Conservation (phyloP, 2,329 filamentous ascomycete genomes). For the Neoascochyta sp. region DNA sequence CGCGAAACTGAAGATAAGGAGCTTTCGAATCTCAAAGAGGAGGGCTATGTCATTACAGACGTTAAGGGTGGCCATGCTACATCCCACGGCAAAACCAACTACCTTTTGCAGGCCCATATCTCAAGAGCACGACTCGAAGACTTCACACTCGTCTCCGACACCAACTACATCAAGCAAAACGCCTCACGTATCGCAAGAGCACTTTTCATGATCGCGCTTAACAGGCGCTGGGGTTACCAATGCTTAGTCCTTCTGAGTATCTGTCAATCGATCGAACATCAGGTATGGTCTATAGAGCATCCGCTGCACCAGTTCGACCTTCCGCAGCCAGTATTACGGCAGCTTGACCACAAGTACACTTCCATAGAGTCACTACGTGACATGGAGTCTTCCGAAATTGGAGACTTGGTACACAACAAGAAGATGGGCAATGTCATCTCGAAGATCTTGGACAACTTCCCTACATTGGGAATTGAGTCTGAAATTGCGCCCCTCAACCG, state of each 20-base stretch:
- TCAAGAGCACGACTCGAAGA: constrained; percentile 84
- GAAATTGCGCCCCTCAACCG: constrained; percentile 95
- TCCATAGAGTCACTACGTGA: constrained; percentile 83
- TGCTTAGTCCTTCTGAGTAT: constrained; percentile 86
- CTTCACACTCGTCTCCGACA: constrained; percentile 88
- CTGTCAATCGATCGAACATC: constrained; percentile 95
- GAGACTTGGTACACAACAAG: constrained; percentile 84
- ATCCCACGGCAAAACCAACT: constrained; percentile 90
- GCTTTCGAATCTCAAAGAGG: constrained; percentile 67
- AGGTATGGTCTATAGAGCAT: constrained; percentile 92
- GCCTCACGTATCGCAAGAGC: constrained; percentile 90
- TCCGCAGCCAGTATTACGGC: constrained; percentile 74
- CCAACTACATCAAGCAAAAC: constrained; percentile 93
- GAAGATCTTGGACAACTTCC: constrained; percentile 83
- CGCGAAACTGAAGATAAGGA: constrained; percentile 88
- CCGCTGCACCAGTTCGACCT: constrained; percentile 94
- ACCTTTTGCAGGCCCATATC: constrained; percentile 90
- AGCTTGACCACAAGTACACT: constrained; percentile 76
- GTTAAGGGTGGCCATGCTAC: constrained; percentile 65
- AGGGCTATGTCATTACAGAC: constrained; percentile 66
- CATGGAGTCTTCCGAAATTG: constrained; percentile 90
- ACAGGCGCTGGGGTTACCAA: constrained; percentile 92
- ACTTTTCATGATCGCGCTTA: constrained; percentile 95
- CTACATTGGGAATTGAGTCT: constrained; percentile 82
- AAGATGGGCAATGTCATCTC: constrained; percentile 79